Evolutionary conservation across 805 yeast genomes (phyloP), one percentile per base, ranked within the genome.

Genomic region (Clavispora santaluciae): DNA sequence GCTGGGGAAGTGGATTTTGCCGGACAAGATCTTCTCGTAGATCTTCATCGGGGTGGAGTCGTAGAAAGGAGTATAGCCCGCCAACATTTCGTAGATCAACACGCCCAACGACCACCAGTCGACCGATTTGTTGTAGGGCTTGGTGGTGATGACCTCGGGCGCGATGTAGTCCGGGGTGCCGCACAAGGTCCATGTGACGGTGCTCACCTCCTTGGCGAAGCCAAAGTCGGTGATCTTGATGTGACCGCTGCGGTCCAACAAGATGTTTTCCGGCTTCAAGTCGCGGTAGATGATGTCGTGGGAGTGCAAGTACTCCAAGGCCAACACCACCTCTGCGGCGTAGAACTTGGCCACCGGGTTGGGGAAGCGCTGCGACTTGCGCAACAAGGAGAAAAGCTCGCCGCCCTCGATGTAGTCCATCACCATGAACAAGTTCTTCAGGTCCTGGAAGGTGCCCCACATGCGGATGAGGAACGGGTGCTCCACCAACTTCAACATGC

Each of bases 361-460:
- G 5, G 83, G 83, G 50, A 78, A 78, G 30, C 79, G 59, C 51
- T 75, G 80, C 5, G 80, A 74, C 54, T 77, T 77, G 45, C 83
- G 59, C 48, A 78, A 64, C 33, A 78, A 57, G 3, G 79, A 72
- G 49, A 78, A 78, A 38, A 78, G 64, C 57, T 78, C 83, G 20
- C 83, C 83, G 18, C 83, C 83, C 57, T 78, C 83, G 51, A 78
- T 76, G 58, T 76, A 78, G 54, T 78, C 83, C 83, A 78, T 78
- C 26, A 78, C 75, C 82, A 78, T 76, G 47, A 77, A 78, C 42
- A 78, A 59, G 49, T 75, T 75, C 49, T 68, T 69, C 28, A 76
- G 64, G 51, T 78, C 83, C 55, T 77, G 82, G 52, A 73, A 78
- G 5, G 82, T 78, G n/a, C 83, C 83, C 83, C 83, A 78, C 81